These are phyloP conservation scores for Epithemia pelagica DNA, from an alignment of 108 stramenopile genomes.

Conservation along the genomic window DNA sequence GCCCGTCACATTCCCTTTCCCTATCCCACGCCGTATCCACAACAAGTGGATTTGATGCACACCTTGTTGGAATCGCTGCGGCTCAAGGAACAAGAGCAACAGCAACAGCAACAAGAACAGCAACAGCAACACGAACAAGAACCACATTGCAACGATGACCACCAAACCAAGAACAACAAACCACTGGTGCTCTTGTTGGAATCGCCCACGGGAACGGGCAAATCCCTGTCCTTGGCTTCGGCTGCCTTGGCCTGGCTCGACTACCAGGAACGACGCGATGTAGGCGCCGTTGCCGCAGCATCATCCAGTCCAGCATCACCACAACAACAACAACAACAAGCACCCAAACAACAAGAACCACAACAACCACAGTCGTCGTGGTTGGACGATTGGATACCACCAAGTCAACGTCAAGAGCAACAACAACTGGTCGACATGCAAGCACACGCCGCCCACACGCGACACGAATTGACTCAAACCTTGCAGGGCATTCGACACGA, in stretches of 20 bases:
- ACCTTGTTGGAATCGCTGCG: slow-evolving; percentile 44
- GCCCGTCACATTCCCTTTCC: slow-evolving; percentile 67
- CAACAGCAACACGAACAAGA: slow-evolving; percentile 6
- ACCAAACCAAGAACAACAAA: background rate
- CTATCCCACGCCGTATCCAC: slow-evolving; percentile 56
- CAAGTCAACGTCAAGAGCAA: background rate
- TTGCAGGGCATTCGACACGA: background rate
- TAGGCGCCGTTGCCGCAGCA: slow-evolving; percentile 1
- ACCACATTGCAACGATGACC: background rate
- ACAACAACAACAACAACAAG: too few relatives aligned
- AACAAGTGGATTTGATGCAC: slow-evolving; percentile 74
- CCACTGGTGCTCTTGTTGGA: slow-evolving; percentile 55
- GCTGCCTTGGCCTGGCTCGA: slow-evolving; percentile 71
- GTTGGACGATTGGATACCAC: background rate
- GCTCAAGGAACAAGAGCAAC: slow-evolving; percentile 14
- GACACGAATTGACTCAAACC: background rate
- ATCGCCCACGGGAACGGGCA: slow-evolving; percentile 83
- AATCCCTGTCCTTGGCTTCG: slow-evolving; percentile 69
- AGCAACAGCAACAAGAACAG: background rate
- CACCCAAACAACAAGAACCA: too few relatives aligned
- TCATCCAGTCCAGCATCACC: background rate
- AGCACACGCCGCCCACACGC: background rate
- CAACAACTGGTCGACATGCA: background rate
- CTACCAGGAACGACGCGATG: slow-evolving; percentile 39
- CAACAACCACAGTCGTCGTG: background rate